Percentiles rank a stretch among this genome's conserved stretches.
These are phyloP conservation scores for Fraxinus sp. DNA, from an alignment of 305 asterid genomes.

Conservation along the genomic window DNA sequence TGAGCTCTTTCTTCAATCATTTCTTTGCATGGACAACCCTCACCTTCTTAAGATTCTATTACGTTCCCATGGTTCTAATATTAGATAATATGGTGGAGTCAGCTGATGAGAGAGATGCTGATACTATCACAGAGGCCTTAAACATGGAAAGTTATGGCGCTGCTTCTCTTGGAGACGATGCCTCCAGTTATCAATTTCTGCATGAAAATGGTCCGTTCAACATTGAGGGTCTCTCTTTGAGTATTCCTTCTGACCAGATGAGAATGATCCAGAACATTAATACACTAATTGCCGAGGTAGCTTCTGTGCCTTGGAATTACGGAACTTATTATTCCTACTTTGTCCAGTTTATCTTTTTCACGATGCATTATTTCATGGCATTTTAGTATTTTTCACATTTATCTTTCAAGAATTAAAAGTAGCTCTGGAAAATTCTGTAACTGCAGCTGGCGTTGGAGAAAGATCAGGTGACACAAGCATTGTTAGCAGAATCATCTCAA, in stretches of 20 bases:
- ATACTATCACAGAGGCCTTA: conserved; percentile 33
- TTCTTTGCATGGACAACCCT: background rate
- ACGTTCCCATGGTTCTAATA: conserved; percentile 20
- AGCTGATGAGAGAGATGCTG: conserved; percentile 32
- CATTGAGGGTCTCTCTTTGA: conserved; percentile 49
- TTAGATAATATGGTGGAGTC: conserved; percentile 29
- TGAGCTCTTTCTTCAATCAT: background rate
- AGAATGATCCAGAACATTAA: conserved; percentile 79
- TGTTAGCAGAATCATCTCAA: conserved; percentile 80
- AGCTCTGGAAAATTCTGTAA: conserved; percentile 17
- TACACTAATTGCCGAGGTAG: conserved; percentile 81
- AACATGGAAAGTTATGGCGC: conserved; percentile 35
- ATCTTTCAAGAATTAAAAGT: conserved; percentile 16
- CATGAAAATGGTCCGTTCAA: conserved; percentile 48
- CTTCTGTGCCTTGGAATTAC: conserved; percentile 18
- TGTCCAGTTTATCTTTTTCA: conserved; percentile 8
- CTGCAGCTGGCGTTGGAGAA: conserved; percentile 88
- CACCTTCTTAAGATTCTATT: conserved; percentile 1
- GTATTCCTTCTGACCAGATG: conserved; percentile 84
- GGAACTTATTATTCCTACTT: conserved; percentile 16
- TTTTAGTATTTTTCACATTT: conserved; percentile 16
- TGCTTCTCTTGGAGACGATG: conserved; percentile 38
- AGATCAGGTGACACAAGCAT: conserved; percentile 73
- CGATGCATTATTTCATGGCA: background rate
- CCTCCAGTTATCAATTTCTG: conserved; percentile 39